These are phyloP conservation scores for Myrmaecium sp. DNA, from an alignment of 2,329 filamentous ascomycete species.

Conservation along the genomic window DNA sequence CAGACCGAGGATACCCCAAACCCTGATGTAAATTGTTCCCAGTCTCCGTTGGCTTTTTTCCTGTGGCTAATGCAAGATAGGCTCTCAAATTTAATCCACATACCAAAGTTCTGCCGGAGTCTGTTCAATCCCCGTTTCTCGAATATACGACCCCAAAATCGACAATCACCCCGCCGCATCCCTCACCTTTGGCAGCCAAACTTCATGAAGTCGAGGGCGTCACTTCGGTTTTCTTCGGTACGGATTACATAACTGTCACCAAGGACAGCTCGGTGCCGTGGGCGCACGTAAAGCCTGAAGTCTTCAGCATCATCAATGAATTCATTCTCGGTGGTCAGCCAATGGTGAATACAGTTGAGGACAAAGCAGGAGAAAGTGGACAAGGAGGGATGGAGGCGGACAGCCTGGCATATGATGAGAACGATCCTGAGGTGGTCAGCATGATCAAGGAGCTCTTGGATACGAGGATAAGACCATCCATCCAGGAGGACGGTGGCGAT, in stretches of 20 bases:
- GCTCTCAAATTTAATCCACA: constrained; percentile 92
- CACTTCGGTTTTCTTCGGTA: constrained; percentile 84
- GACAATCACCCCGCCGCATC: constrained; percentile 74
- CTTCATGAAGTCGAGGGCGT: constrained; percentile 90
- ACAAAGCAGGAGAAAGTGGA: constrained; percentile 34
- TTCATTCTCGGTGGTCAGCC: constrained; percentile 68
- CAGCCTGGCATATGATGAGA: constrained; percentile 66
- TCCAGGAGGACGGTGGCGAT: constrained; percentile 94
- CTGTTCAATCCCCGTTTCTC: constrained; percentile 58
- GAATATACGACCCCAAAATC: constrained; percentile 84
- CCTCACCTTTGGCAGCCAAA: constrained; percentile 77
- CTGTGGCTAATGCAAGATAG: constrained; percentile 10
- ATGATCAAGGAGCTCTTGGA: constrained; percentile 99
- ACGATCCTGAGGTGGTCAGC: constrained; percentile 83
- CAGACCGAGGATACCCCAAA: constrained; percentile 94
- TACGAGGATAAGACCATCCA: constrained; percentile 83
- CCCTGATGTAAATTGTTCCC: constrained; percentile 45
- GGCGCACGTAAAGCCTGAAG: constrained; percentile 87
- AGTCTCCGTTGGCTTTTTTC: background rate
- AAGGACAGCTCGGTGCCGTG: constrained; percentile 79
- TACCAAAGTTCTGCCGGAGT: constrained; percentile 62
- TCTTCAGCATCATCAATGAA: constrained; percentile 91
- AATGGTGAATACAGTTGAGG: constrained; percentile 57
- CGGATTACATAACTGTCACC: constrained; percentile 92
- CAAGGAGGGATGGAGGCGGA: constrained; percentile 41